Conservation (phyloP, 2,329 filamentous ascomycete species). For the Fusarium coffeatum region DNA sequence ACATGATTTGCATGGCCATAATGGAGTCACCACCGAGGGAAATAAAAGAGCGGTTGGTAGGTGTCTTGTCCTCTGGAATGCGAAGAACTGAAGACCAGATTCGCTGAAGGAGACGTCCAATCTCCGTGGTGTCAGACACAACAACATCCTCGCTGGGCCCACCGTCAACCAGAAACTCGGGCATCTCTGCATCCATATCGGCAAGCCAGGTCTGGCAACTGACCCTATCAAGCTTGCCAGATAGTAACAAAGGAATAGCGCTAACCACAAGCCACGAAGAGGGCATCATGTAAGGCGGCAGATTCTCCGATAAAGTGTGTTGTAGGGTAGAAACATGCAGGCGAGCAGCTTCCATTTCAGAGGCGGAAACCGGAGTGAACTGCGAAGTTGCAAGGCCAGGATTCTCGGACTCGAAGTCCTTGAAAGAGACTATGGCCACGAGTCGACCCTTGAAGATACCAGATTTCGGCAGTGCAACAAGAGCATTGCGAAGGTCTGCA, state of each 20-base stretch:
- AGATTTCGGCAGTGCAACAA: constrained; percentile 53
- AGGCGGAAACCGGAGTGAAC: background rate
- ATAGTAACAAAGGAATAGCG: constrained; percentile 23
- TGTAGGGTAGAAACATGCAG: background rate
- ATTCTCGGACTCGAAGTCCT: background rate
- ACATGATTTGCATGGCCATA: constrained; percentile 56
- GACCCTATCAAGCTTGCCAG: constrained; percentile 41
- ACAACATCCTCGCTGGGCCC: constrained; percentile 36
- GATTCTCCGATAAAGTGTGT: constrained; percentile 6
- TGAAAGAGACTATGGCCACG: constrained; percentile 30
- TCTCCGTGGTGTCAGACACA: background rate
- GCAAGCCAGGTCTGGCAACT: constrained; percentile 58
- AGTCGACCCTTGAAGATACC: constrained; percentile 25
- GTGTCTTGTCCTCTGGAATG: constrained; percentile 46
- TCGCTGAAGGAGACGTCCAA: constrained; percentile 17
- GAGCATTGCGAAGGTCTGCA: constrained; percentile 63
- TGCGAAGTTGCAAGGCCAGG: background rate
- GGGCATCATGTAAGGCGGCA: constrained; percentile 37
- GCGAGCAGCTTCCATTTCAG: background rate
- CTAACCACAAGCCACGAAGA: constrained; percentile 28
- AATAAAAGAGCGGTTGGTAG: constrained; percentile 52
- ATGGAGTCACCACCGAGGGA: constrained; percentile 59
- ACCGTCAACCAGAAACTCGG: constrained; percentile 54
- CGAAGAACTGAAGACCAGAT: constrained; percentile 59
- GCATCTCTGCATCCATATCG: constrained; percentile 52